A percentile compares a stretch with the other conserved stretches of the same genome.
Evolutionary conservation across 495 filamentous ascomycete species (phyloP).

Genomic region (Lasiosphaeriaceae sp.): DNA sequence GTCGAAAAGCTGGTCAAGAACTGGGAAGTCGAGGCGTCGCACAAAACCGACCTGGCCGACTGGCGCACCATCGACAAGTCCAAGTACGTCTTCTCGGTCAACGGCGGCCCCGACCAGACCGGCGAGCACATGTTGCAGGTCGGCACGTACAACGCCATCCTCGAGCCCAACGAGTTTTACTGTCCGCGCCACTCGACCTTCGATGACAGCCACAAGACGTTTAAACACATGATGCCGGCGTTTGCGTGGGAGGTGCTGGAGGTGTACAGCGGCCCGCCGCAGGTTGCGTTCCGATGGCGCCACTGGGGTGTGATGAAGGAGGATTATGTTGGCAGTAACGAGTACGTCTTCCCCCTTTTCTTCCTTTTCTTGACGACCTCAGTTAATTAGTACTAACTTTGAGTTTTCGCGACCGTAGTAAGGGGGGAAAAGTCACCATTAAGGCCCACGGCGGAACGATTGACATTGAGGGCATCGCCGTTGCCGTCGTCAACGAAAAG

Average conservation of each 20-base stretch:
- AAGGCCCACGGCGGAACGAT: conserved; percentile 50
- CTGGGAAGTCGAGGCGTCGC: conserved; percentile 68
- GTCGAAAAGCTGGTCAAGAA: conserved; percentile 70
- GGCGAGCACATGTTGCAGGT: conserved; percentile 63
- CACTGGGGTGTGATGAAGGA: conserved; percentile 64
- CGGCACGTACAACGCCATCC: conserved; percentile 66
- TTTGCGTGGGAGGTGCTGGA: conserved; percentile 69
- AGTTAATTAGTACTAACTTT: conserved; percentile 8
- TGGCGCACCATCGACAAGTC: conserved; percentile 58
- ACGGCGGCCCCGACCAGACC: conserved; percentile 50
- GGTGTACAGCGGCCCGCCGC: conserved; percentile 58
- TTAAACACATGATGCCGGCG: conserved; percentile 66
- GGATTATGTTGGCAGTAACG: conserved; percentile 59
- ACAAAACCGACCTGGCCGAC: conserved; percentile 56
- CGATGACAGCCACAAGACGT: conserved; percentile 58
- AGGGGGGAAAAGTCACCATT: conserved; percentile 56
- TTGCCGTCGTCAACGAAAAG: conserved; percentile 57
- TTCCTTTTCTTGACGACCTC: not conserved
- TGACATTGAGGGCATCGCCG: conserved; percentile 50
- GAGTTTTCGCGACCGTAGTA: conserved; percentile 35
- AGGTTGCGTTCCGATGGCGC: conserved; percentile 58
- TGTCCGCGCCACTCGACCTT: conserved; percentile 55
- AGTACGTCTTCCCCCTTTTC: conserved; percentile 36
- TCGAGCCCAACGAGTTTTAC: conserved; percentile 58
- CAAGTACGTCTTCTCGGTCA: conserved; percentile 59